Conservation (phyloP, 768 basidiomycete genomes). For the Russula foetens region DNA sequence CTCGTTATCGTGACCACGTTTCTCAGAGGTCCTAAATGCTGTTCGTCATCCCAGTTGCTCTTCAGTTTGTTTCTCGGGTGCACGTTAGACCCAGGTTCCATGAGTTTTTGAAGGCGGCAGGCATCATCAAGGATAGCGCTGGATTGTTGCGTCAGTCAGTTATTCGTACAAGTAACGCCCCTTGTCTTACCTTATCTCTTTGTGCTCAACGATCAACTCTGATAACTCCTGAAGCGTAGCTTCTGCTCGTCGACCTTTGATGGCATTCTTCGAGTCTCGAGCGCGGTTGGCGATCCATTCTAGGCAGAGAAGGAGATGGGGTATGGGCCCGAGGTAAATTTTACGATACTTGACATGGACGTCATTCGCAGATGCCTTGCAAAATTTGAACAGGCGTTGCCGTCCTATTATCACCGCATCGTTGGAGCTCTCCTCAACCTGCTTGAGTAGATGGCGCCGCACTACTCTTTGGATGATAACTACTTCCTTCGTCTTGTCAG, state of each 20-base stretch:
- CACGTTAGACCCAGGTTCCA: background rate
- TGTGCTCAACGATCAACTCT: background rate
- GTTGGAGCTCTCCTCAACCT: background rate
- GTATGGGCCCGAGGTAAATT: constrained; percentile 6
- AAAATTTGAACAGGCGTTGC: background rate
- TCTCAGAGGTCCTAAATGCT: background rate
- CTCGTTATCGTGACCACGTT: background rate
- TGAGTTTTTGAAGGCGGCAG: background rate
- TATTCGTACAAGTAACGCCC: background rate
- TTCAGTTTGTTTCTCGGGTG: background rate
- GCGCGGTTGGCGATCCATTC: constrained; percentile 3
- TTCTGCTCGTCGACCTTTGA: background rate
- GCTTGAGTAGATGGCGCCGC: background rate
- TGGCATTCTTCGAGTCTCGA: background rate
- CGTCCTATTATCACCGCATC: background rate
- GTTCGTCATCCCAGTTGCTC: background rate
- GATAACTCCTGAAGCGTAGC: constrained; percentile 1
- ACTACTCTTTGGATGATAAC: background rate
- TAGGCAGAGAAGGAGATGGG: constrained; percentile 13
- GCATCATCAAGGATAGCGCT: constrained; percentile 1
- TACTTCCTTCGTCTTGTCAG: background rate
- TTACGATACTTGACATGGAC: constrained; percentile 5
- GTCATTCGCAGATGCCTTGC: background rate
- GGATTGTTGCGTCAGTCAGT: background rate
- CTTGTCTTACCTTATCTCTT: background rate